A percentile compares a stretch with the other conserved stretches of the same genome.
Conservation (phyloP, 768 basidiomycete genomes). For the Agaricus blazei region DNA sequence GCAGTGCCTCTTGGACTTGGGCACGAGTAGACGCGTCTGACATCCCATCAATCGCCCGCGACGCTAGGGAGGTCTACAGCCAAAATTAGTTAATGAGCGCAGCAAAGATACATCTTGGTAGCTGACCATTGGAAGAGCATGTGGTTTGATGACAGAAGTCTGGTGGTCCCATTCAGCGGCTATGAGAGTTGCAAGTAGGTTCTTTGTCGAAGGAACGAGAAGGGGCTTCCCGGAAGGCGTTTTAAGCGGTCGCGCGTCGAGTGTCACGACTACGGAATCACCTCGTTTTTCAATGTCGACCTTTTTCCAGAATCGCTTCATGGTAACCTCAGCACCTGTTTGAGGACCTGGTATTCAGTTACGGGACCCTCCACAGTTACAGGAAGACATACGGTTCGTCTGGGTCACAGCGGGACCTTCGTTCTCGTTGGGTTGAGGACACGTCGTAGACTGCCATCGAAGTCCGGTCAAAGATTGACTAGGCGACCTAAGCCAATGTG, state of each 20-base stretch:
- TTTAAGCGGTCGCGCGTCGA: slow-evolving; percentile 82
- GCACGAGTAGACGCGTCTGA: slow-evolving; percentile 46
- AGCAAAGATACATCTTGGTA: slow-evolving; percentile 10
- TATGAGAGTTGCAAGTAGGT: slow-evolving; percentile 75
- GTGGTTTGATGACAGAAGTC: slow-evolving; percentile 76
- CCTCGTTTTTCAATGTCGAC: slow-evolving; percentile 68
- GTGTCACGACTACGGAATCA: slow-evolving; percentile 53
- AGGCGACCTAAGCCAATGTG: not conserved
- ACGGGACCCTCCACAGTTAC: not conserved
- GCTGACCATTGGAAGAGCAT: slow-evolving; percentile 85
- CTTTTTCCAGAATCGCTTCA: slow-evolving; percentile 92
- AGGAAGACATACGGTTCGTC: slow-evolving; percentile 52
- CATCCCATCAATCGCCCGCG: slow-evolving; percentile 85
- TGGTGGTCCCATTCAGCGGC: slow-evolving; percentile 98
- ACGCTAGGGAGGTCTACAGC: slow-evolving; percentile 78
- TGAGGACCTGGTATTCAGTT: not conserved
- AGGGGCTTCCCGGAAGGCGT: slow-evolving; percentile 83
- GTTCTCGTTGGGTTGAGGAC: not conserved
- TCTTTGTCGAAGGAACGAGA: slow-evolving; percentile 62
- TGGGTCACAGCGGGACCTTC: slow-evolving; percentile 50
- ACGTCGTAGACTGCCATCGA: slow-evolving; percentile 22
- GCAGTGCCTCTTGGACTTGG: slow-evolving; percentile 62
- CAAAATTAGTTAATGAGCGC: not conserved
- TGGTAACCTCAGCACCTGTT: slow-evolving; percentile 78
- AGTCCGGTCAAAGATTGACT: not conserved